A percentile compares a stretch with the other conserved stretches of the same genome.
Evolutionary conservation across 129 eudicot species (phyloP).

Genomic region (Chrysanthemum makinoi): DNA sequence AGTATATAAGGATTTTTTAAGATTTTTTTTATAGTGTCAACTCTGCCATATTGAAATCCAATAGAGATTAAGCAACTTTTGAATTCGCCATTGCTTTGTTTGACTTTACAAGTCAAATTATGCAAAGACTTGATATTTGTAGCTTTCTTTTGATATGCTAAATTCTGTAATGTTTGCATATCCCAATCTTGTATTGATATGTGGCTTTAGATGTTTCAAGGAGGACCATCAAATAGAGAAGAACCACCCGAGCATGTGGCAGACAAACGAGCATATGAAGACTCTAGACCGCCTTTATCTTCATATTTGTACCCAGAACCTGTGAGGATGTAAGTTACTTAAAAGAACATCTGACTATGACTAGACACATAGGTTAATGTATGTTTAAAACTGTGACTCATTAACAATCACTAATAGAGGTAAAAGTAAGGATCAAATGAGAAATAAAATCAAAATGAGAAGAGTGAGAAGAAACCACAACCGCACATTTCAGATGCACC

Average conservation of each 20-base stretch:
- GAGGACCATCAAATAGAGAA: conserved; percentile 60
- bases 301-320: conserved; percentile 54
- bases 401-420: background rate
- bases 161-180: conserved; percentile 5
- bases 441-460: too few species aligned
- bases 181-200: conserved; percentile 15
- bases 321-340: conserved; percentile 46
- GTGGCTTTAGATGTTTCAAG: conserved; percentile 63
- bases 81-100: background rate
- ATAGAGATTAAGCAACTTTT: background rate
- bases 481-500: too few species aligned
- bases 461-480: too few species aligned
- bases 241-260: conserved; percentile 63
- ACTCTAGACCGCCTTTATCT: conserved; percentile 54
- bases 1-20: too few species aligned
- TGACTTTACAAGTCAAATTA: background rate
- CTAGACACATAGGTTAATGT: background rate
- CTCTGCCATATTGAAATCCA: background rate
- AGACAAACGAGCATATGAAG: conserved; percentile 67
- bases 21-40: background rate
- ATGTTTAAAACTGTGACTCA: background rate
- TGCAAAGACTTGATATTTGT: background rate
- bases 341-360: background rate
- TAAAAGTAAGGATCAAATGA: too few species aligned
- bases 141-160: conserved; percentile 10